Conservation (phyloP, 805 yeast species). For the Lipomyces mesembrius region DNA sequence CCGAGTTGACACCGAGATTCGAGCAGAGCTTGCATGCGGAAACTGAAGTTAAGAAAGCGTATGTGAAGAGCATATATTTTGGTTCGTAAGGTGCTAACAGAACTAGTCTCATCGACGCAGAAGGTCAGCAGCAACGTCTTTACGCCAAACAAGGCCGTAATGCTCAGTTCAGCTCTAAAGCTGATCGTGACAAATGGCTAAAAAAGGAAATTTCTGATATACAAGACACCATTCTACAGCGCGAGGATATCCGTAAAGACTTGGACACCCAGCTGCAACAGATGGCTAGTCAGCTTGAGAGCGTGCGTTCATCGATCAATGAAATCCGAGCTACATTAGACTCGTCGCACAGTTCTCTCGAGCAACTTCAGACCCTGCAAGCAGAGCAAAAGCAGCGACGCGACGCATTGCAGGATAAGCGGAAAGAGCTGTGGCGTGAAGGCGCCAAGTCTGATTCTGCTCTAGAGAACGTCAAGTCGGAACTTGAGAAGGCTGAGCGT, state of each 20-base stretch:
- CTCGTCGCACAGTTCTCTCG: constrained; percentile 35
- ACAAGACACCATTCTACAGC: constrained; percentile 43
- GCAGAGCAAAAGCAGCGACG: constrained; percentile 33
- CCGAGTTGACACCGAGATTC: constrained; percentile 23
- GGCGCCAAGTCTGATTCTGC: constrained; percentile 68
- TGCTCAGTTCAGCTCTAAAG: constrained; percentile 58
- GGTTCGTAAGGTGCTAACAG: neutral
- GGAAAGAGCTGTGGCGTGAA: constrained; percentile 78
- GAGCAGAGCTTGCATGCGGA: constrained; percentile 27
- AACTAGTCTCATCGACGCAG: constrained; percentile 27
- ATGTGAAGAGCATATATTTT: neutral
- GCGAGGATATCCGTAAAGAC: constrained; percentile 42
- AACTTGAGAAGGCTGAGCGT: constrained; percentile 62
- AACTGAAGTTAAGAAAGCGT: constrained; percentile 26
- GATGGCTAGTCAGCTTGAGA: constrained; percentile 19
- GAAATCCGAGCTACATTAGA: constrained; percentile 33
- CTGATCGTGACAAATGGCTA: constrained; percentile 73
- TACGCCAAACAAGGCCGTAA: constrained; percentile 74
- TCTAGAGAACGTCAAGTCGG: constrained; percentile 58
- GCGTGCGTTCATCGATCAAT: constrained; percentile 29
- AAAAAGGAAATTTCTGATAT: constrained; percentile 53
- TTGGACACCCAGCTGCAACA: constrained; percentile 36
- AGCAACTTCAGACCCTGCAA: constrained; percentile 30
- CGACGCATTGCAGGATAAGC: constrained; percentile 59
- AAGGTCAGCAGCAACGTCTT: constrained; percentile 46